Conservation (phyloP, 2,329 filamentous ascomycete species). For the Diplodia intermedia region DNA sequence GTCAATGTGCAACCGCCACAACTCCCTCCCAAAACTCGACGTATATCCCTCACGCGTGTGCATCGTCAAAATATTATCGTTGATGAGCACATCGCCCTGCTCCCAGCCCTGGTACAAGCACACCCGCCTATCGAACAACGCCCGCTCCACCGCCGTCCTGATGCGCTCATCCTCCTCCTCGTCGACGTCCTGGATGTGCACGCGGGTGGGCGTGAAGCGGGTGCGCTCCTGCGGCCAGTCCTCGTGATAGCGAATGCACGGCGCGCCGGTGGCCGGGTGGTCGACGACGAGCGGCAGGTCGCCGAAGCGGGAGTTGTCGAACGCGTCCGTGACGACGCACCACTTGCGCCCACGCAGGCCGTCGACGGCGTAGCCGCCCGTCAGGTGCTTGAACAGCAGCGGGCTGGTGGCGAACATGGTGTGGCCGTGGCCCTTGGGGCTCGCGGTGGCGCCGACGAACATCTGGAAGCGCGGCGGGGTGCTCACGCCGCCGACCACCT, state of each 20-base stretch:
- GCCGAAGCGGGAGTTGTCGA: conserved; percentile 53
- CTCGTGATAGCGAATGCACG: conserved; percentile 63
- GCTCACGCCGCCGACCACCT: conserved; percentile 51
- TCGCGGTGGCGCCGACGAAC: conserved; percentile 57
- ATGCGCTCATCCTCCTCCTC: conserved; percentile 19
- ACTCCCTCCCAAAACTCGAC: conserved; percentile 17
- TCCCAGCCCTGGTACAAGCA: conserved; percentile 62
- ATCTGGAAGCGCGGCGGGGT: conserved; percentile 56
- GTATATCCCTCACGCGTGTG: conserved; percentile 48
- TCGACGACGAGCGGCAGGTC: conserved; percentile 54
- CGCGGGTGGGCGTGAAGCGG: conserved; percentile 53
- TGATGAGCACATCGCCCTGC: conserved; percentile 62
- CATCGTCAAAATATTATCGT: conserved; percentile 60
- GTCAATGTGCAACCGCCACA: conserved; percentile 33
- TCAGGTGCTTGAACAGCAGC: conserved; percentile 58
- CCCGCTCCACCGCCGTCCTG: conserved; percentile 47
- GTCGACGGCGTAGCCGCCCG: conserved; percentile 47
- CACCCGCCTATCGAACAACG: conserved; percentile 59
- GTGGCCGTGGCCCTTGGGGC: conserved; percentile 60
- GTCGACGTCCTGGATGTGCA: conserved; percentile 13
- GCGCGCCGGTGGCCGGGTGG: conserved; percentile 55
- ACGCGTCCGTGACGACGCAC: conserved; percentile 58
- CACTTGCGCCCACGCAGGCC: conserved; percentile 54
- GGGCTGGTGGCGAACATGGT: conserved; percentile 63
- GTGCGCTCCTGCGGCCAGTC: conserved; percentile 62